Percentiles rank a stretch among this genome's conserved stretches.
Conservation (phyloP, 164 flowering plant species). For the Stephania yunnanensis region DNA sequence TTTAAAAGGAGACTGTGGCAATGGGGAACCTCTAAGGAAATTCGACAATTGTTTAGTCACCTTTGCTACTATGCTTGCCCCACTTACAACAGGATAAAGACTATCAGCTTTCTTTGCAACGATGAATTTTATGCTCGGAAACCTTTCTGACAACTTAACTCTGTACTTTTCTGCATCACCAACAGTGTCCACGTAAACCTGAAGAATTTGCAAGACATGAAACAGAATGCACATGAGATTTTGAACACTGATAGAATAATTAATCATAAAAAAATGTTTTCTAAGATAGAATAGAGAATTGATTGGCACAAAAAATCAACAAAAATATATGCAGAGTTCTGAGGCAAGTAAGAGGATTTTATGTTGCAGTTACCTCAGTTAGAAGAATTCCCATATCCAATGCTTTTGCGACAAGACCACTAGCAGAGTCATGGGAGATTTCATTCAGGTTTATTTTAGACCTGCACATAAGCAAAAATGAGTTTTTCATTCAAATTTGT, state of each 20-base stretch:
- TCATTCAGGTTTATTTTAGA: slow-evolving; percentile 79
- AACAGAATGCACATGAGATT: not conserved
- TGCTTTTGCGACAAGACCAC: slow-evolving; percentile 65
- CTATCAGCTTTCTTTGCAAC: slow-evolving; percentile 98
- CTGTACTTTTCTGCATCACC: slow-evolving; percentile 90
- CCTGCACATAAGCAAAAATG: slow-evolving; percentile 30
- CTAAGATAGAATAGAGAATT: too few species aligned
- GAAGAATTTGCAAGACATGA: slow-evolving; percentile 17
- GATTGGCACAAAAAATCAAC: too few species aligned
- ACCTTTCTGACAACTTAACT: slow-evolving; percentile 57
- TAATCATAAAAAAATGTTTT: too few species aligned
- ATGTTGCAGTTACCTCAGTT: slow-evolving; percentile 51
- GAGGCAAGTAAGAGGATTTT: too few species aligned
- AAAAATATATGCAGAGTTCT: too few species aligned
- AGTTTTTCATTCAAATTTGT: slow-evolving; percentile 2
- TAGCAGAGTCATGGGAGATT: slow-evolving; percentile 92
- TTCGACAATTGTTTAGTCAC: slow-evolving; percentile 24
- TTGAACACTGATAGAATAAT: not conserved
- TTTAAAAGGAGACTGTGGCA: not conserved
- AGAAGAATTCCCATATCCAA: slow-evolving; percentile 74
- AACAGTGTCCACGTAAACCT: slow-evolving; percentile 95
- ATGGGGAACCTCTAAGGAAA: slow-evolving; percentile 1
- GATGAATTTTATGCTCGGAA: slow-evolving; percentile 72
- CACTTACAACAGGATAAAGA: slow-evolving; percentile 94
- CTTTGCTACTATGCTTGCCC: slow-evolving; percentile 96